Evolutionary conservation across 139 green algal species (phyloP).

Genomic region (Coccomyxa sp.): DNA sequence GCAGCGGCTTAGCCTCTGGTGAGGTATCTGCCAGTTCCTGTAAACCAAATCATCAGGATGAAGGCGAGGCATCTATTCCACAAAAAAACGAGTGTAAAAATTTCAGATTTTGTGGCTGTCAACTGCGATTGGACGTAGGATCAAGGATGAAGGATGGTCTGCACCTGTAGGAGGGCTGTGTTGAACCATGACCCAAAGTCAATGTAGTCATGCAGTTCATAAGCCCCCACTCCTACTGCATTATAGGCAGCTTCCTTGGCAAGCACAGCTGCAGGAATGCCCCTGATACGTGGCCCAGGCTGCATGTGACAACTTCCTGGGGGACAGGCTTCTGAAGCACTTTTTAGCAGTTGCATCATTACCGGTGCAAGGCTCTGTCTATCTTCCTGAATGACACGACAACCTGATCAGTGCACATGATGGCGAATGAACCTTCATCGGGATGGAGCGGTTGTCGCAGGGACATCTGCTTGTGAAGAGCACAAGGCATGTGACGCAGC

Average conservation of each 20-base stretch:
- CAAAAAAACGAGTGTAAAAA: not conserved
- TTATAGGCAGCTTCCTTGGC: conserved; percentile 83
- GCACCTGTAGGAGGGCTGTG: conserved; percentile 31
- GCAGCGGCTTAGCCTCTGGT: conserved; percentile 26
- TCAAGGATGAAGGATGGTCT: not conserved
- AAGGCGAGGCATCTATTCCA: no score
- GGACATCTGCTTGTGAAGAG: not conserved
- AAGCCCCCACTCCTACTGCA: conserved; percentile 59
- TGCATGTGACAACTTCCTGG: conserved; percentile 24
- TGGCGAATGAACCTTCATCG: no score
- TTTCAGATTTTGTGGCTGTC: not conserved
- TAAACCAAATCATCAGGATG: not conserved
- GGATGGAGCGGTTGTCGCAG: no score
- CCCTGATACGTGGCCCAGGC: conserved; percentile 15
- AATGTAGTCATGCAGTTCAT: conserved; percentile 80
- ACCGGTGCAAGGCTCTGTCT: conserved; percentile 50
- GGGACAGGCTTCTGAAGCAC: conserved; percentile 25
- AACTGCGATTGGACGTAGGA: not conserved
- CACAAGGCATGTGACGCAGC: not conserved
- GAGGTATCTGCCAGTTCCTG: conserved; percentile 41
- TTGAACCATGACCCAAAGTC: conserved; percentile 59
- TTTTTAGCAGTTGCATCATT: conserved; percentile 44
- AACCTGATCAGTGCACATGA: no score
- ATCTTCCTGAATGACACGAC: conserved; percentile 28
- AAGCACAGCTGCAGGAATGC: conserved; percentile 38